Conservation (phyloP, 371 early-diverging fungal species). For the Mucor ambiguus region DNA sequence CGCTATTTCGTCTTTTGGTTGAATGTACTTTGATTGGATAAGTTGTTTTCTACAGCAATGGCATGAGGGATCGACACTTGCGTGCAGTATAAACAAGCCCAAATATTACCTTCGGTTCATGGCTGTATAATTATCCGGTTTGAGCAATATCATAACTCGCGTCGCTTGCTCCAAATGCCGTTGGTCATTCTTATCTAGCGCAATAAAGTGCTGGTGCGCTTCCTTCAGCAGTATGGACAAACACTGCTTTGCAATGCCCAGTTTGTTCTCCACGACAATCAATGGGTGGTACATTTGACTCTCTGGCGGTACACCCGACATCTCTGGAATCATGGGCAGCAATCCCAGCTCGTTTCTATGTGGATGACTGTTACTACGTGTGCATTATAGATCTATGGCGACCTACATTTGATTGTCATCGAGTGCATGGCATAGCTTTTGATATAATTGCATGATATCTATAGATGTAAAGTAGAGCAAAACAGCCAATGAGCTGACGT, state of each 20-base stretch:
- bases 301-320: conserved; percentile 25
- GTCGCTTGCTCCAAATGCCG: conserved; percentile 30
- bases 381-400: not conserved
- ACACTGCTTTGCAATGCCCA: conserved; percentile 31
- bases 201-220: conserved; percentile 25
- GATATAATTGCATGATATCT: conserved; percentile 11
- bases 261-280: conserved; percentile 35
- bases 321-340: conserved; percentile 22
- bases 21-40: conserved; percentile 27
- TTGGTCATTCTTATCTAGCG: not conserved
- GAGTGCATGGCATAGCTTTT: conserved; percentile 8
- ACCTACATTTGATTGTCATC: conserved; percentile 13
- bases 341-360: conserved; percentile 43
- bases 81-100: not conserved
- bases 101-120: conserved; percentile 52
- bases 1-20: conserved; percentile 36
- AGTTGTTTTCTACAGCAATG: conserved; percentile 46
- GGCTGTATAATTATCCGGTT: conserved; percentile 61
- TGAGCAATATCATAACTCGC: conserved; percentile 46
- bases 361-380: not conserved
- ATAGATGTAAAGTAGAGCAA: not conserved
- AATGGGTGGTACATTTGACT: conserved; percentile 35
- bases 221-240: conserved; percentile 24
- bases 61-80: not conserved
- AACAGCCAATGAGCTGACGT: not conserved